phyloP scores from a whole-genome alignment of 192 early-diverging fungal species.

The Chytriomyces hyalinus region DNA sequence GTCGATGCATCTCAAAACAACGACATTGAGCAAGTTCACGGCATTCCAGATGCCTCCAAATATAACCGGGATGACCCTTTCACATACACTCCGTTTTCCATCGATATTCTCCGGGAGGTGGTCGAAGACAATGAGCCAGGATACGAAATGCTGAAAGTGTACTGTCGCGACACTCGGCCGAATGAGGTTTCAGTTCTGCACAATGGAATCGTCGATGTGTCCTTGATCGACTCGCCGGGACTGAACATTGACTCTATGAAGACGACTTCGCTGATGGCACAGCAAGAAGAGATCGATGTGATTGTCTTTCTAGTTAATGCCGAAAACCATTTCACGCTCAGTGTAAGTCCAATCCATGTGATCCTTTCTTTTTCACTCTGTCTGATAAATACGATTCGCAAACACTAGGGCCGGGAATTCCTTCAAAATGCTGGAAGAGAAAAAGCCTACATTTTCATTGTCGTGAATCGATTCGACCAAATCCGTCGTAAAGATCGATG shows the following conservation, averaged over 20 bases:
- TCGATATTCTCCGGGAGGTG: slow-evolving; percentile 77
- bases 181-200: slow-evolving; percentile 70
- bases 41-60: slow-evolving; percentile 67
- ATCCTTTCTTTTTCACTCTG: background rate
- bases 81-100: slow-evolving; percentile 74
- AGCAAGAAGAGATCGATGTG: slow-evolving; percentile 99
- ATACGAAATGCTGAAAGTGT: slow-evolving; percentile 93
- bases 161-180: slow-evolving; percentile 70
- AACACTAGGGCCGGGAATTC: slow-evolving; percentile 88
- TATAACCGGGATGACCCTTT: slow-evolving; percentile 76
- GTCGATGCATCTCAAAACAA: slow-evolving; percentile 90
- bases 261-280: slow-evolving; percentile 94
- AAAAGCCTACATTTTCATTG: slow-evolving; percentile 98
- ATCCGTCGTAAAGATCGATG: slow-evolving; percentile 95
- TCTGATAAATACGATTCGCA: background rate
- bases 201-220: slow-evolving; percentile 96
- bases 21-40: slow-evolving; percentile 91
- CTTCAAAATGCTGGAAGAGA: slow-evolving; percentile 95
- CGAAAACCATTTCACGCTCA: slow-evolving; percentile 99
- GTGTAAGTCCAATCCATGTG: slow-evolving; percentile 59
- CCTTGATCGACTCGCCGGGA: slow-evolving; percentile 97
- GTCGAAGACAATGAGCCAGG: slow-evolving; percentile 81
- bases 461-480: slow-evolving; percentile 95
- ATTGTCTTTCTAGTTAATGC: slow-evolving; percentile 99
- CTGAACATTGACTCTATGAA: slow-evolving; percentile 98